Percentiles rank a stretch among this genome's conserved stretches.
phyloP scores from a whole-genome alignment of 139 green algal species.

The Tetradesmus lagerheimii region DNA sequence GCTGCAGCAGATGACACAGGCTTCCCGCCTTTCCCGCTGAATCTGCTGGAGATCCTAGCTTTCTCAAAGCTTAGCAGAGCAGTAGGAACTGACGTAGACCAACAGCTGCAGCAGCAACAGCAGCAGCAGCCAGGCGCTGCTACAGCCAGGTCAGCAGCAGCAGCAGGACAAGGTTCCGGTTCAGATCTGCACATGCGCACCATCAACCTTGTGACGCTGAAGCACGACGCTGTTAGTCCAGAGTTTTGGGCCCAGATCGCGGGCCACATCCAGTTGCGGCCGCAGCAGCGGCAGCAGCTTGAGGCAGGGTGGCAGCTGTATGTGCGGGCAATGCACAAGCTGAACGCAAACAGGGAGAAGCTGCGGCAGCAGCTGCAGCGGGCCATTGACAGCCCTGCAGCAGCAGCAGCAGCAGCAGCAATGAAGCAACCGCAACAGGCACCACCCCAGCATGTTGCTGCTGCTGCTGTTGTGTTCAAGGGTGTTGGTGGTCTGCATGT shows the following conservation, averaged over 20 bases:
- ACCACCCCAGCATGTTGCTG: background rate
- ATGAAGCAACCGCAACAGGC: background rate
- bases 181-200: background rate
- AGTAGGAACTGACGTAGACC: background rate
- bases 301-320: background rate
- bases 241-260: background rate
- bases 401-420: background rate
- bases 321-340: background rate
- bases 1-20: background rate
- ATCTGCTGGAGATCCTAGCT: background rate
- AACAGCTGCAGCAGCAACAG: background rate
- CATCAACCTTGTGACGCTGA: background rate
- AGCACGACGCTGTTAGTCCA: background rate
- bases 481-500: background rate
- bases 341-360: background rate
- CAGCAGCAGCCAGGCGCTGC: background rate
- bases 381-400: background rate
- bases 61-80: background rate
- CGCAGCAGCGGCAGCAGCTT: background rate
- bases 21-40: background rate
- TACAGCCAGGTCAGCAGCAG: background rate
- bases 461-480: background rate
- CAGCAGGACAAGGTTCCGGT: background rate
- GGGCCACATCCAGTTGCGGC: background rate
- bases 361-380: background rate